A percentile compares a stretch with the other conserved stretches of the same genome.
Conservation (phyloP, 2,329 filamentous ascomycete genomes). For the Scopulariopsis brevicaulis region DNA sequence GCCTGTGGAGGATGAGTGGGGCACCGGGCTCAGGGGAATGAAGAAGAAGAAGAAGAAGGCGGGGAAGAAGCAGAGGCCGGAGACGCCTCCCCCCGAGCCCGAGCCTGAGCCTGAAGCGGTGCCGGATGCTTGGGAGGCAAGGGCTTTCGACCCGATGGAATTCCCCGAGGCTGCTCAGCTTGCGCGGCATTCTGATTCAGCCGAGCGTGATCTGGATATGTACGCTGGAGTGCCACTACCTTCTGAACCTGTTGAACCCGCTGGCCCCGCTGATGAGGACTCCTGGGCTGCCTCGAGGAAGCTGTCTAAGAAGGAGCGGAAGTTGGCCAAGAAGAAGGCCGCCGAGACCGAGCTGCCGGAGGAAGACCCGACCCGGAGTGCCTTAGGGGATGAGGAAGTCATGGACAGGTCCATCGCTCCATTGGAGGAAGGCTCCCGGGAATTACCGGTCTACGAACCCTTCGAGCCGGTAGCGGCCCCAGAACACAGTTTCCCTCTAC, state of each 20-base stretch:
- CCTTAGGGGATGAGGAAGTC: background rate
- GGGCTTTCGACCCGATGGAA: background rate
- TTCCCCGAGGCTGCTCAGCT: background rate
- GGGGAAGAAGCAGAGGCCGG: constrained; percentile 10
- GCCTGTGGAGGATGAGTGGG: constrained; percentile 13
- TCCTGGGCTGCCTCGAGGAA: background rate
- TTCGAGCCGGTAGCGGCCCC: background rate
- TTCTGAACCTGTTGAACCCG: background rate
- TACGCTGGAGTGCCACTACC: background rate
- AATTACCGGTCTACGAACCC: background rate
- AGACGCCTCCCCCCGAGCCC: background rate
- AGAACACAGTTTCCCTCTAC: background rate
- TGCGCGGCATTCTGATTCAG: background rate
- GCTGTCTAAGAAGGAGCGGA: constrained; percentile 4
- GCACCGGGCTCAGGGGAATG: constrained; percentile 13
- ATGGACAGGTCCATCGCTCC: background rate
- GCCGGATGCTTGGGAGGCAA: background rate
- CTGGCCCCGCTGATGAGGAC: background rate
- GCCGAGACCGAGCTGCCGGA: constrained; percentile 7
- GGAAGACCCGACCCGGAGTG: background rate
- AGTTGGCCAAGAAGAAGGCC: constrained; percentile 4
- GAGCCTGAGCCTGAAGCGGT: background rate
- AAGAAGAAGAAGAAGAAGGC: constrained; percentile 20
- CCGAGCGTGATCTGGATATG: background rate
- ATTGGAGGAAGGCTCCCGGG: background rate